These are phyloP conservation scores for Calonectria ilicicola DNA, from an alignment of 2,329 filamentous ascomycete genomes.

Conservation along the genomic window DNA sequence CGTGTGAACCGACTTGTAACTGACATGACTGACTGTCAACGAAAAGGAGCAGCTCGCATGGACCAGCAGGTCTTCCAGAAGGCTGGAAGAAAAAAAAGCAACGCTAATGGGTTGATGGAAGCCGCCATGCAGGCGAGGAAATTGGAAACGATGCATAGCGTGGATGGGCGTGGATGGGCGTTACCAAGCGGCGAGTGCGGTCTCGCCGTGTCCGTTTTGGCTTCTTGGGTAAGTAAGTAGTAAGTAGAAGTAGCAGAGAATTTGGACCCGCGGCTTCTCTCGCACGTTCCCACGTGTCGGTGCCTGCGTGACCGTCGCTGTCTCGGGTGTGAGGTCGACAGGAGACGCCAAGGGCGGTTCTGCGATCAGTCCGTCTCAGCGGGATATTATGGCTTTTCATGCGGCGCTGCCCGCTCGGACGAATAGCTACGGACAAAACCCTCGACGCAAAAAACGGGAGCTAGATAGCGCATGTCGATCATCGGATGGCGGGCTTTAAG, in stretches of 20 bases:
- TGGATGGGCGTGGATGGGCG: not conserved
- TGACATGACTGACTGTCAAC: not conserved
- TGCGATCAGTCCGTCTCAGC: constrained; percentile 2
- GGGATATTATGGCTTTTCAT: constrained; percentile 1
- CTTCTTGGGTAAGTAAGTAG: not conserved
- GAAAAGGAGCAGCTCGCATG: not conserved
- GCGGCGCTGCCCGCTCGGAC: not conserved
- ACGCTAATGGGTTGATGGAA: not conserved
- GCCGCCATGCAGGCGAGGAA: not conserved
- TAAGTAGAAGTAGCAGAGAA: not conserved
- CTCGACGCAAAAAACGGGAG: not conserved
- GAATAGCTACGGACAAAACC: not conserved
- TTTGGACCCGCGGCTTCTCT: not conserved
- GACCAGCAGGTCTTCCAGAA: constrained; percentile 3
- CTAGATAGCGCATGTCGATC: not conserved
- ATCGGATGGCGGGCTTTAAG: not conserved
- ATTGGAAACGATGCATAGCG: constrained; percentile 9
- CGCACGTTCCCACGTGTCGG: not conserved
- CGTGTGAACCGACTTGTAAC: not conserved
- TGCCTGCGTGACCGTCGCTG: not conserved
- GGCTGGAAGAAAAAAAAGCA: not conserved
- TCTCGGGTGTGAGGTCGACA: not conserved
- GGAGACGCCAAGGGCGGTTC: constrained; percentile 1
- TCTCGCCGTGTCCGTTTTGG: not conserved
- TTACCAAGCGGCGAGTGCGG: not conserved